Base-by-base conservation (phyloP, 805 yeast genomes). In the Wickerhamomyces sydowiorum region DNA sequence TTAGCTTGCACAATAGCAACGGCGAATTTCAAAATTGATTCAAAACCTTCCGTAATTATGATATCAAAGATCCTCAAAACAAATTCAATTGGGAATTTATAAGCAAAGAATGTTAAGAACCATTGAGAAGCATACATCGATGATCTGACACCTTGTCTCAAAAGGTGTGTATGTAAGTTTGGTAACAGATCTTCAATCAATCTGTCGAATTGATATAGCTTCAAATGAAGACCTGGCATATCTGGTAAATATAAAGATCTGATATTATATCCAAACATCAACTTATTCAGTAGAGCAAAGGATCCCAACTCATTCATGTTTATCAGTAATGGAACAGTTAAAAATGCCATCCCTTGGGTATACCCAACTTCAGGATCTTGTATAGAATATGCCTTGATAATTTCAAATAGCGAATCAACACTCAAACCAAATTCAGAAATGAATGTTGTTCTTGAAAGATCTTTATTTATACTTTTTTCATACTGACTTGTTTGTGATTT, bases 91-190 rank as follows among this genome's bases (percentile, higher is more conserved):
- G 99, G 98, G 61, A 93, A 91, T 59, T 88, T 88, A 68, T 93
- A 93, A 7, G 96, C 95, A 64, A 93, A 93, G 50, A 93, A 74
- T 0, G 98, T 93, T 53, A 93, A 72, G 57, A 93, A 91, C 99
- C 99, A 93, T 63, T 93, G 98, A 2, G 96, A 82, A 0, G 97
- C 98, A 68, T 87, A 93, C 98, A 91, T 91, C 19, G 95, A 83
- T 3, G 96, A 85, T 46, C 82, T 76, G 20, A 93, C 80, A 6
- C 97, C 97, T 61, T 91, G 95, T 48, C 89, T 79, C 22, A 74
- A 71, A 51, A 93, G 67, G 66, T 93, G 98, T 37, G 76, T 74
- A 58, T 78, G 78, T 37, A 93, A 69, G 7, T 69, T 68, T 0
- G 98, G 98, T 18, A 80, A 67, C 36, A 70, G 63, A 48, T 81